Conservation (phyloP, 1,284 basidiomycete genomes). For the Irpex sp. region DNA sequence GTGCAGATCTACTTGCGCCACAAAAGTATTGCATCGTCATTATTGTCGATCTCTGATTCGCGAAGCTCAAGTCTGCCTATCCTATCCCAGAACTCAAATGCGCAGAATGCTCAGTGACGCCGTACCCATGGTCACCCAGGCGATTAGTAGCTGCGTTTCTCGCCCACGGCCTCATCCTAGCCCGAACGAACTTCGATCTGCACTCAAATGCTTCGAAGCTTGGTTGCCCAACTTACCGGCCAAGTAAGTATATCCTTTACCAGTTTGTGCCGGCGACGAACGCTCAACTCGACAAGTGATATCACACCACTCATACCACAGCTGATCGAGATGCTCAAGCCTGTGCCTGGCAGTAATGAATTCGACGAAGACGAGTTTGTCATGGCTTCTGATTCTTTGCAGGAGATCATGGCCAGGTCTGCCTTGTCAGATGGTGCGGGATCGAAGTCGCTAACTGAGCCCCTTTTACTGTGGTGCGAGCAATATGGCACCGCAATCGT, state of each 20-base stretch:
- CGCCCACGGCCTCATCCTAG: slow-evolving; percentile 23
- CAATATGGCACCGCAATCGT: slow-evolving; percentile 53
- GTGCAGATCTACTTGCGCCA: slow-evolving; percentile 70
- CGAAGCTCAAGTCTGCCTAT: not conserved
- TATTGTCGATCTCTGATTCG: not conserved
- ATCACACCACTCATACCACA: slow-evolving; percentile 61
- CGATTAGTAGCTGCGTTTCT: slow-evolving; percentile 53
- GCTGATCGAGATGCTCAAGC: slow-evolving; percentile 57
- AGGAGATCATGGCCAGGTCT: slow-evolving; percentile 75
- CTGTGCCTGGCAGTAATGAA: slow-evolving; percentile 32
- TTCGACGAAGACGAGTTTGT: slow-evolving; percentile 54
- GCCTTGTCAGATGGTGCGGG: slow-evolving; percentile 72
- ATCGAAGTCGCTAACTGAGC: slow-evolving; percentile 73
- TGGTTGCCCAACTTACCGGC: slow-evolving; percentile 74
- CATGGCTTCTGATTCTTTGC: slow-evolving; percentile 66
- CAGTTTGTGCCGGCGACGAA: slow-evolving; percentile 5
- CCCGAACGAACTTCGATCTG: slow-evolving; percentile 58
- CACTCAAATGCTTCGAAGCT: slow-evolving; percentile 75
- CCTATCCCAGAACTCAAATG: slow-evolving; percentile 50
- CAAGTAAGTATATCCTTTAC: slow-evolving; percentile 44
- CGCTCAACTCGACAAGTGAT: slow-evolving; percentile 36
- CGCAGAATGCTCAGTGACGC: slow-evolving; percentile 61
- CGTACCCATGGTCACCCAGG: slow-evolving; percentile 64
- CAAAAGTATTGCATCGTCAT: slow-evolving; percentile 55
- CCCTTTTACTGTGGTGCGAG: slow-evolving; percentile 73